Evolutionary conservation across 140 eudicot species (phyloP).

Genomic region (Senecio squalidus): DNA sequence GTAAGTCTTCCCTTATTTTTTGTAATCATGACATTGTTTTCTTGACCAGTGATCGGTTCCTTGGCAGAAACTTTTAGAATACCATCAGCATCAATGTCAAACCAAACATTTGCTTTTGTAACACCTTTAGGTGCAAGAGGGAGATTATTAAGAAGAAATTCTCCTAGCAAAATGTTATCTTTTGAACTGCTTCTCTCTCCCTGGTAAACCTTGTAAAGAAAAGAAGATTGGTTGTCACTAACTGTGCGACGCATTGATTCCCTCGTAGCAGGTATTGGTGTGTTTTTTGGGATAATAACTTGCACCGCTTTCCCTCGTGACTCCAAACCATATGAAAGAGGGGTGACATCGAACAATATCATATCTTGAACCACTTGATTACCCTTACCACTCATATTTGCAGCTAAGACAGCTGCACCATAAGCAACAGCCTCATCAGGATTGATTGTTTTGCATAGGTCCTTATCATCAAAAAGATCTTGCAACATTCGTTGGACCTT

Average conservation of each 20-base stretch:
- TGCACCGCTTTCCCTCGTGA: neutral
- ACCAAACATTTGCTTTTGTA: neutral
- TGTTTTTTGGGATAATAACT: neutral
- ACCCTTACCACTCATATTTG: neutral
- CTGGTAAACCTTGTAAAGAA: neutral
- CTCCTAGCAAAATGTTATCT: neutral
- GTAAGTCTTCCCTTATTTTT: neutral
- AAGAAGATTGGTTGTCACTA: neutral
- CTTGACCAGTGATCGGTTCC: neutral
- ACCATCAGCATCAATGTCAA: neutral
- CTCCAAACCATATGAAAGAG: neutral
- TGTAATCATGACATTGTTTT: neutral
- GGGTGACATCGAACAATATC: neutral
- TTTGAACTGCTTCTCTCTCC: neutral
- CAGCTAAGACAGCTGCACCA: neutral
- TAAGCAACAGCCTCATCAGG: neutral
- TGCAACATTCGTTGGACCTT: slow-evolving; percentile 1
- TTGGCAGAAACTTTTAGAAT: neutral
- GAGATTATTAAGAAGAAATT: neutral
- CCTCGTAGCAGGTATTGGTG: neutral
- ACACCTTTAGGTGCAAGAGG: neutral
- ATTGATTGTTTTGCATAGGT: neutral
- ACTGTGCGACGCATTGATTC: neutral
- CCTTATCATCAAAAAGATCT: neutral
- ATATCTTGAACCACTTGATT: neutral